Evolutionary conservation across 75 land plant species (phyloP), one percentile per base, ranked within the genome.

Genomic region (Sequoiadendron giganteum): DNA sequence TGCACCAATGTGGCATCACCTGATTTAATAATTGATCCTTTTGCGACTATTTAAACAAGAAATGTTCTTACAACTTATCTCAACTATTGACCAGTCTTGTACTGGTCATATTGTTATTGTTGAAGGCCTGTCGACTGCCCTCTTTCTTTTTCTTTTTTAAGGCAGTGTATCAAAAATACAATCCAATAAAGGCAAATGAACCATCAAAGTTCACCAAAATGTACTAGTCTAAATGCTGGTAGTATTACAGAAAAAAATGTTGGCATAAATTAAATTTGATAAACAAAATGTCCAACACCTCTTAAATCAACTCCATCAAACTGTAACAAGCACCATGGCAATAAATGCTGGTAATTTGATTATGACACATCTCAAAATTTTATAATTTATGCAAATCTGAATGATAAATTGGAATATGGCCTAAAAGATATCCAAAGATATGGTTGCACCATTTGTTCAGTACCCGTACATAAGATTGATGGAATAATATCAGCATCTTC

Each of bases 361-460:
- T 28, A 45, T 45, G 43, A 34, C 77, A 34, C 77, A 82, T 39
- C 30, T 82, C 49, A 45, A 82, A 45, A 13, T 47, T 47, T 47
- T 25, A 25, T 38, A 82, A 82, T 47, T 28, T 82, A 43, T 47
- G 84, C 49, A 47, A 10, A 82, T n/a, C 21, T 47, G 84, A 47
- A 82, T n/a, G 16, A 82, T 45, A 82, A 82, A 82, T 82, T n/a
- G 14, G 84, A 82, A 45, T 28, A 47, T 45, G 25, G 14, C 52
- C 15, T 82, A 82, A 10, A n/a, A 82, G 49, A n/a, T 32, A 47
- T 28, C 43, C 47, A 82, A 43, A 82, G 49, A 45, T 82, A 47
- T 30, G 84, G 52, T 42, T 47, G 84, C 49, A 82, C 43, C 54
- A 40, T 47, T 28, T 45, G 84, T 82, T 82, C 32, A n/a, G 84